phyloP scores from a whole-genome alignment of 768 basidiomycete species.

The Suillus subalutaceus region DNA sequence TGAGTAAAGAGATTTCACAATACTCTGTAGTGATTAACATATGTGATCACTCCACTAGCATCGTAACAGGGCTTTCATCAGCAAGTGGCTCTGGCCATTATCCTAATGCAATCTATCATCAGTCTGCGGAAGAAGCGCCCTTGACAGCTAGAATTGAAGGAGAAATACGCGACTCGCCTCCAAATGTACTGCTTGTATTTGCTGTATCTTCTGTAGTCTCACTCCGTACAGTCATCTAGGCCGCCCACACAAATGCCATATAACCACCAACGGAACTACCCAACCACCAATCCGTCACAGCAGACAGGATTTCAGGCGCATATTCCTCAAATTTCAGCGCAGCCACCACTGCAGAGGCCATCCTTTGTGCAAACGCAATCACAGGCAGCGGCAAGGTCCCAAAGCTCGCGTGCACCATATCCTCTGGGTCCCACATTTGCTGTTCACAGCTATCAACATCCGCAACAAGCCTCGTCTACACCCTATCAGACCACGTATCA shows the following conservation, averaged over 20 bases:
- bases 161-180: constrained; percentile 7
- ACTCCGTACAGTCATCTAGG: constrained; percentile 9
- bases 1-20: background rate
- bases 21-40: background rate
- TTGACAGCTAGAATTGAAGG: constrained; percentile 40
- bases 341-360: background rate
- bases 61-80: background rate
- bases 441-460: background rate
- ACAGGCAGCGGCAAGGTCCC: constrained; percentile 5
- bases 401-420: background rate
- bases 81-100: background rate
- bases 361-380: constrained; percentile 4
- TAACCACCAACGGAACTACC: background rate
- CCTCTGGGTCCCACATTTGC: background rate
- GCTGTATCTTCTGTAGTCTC: background rate
- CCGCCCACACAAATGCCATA: background rate
- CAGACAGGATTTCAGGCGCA: constrained; percentile 1
- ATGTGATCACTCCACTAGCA: background rate
- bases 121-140: constrained; percentile 16
- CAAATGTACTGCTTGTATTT: constrained; percentile 3
- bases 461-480: background rate
- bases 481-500: background rate
- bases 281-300: background rate
- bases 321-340: background rate
- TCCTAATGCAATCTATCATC: background rate